Evolutionary conservation across 768 basidiomycete genomes (phyloP), one percentile per base, ranked within the genome.

Genomic region (Lentinula edodes): DNA sequence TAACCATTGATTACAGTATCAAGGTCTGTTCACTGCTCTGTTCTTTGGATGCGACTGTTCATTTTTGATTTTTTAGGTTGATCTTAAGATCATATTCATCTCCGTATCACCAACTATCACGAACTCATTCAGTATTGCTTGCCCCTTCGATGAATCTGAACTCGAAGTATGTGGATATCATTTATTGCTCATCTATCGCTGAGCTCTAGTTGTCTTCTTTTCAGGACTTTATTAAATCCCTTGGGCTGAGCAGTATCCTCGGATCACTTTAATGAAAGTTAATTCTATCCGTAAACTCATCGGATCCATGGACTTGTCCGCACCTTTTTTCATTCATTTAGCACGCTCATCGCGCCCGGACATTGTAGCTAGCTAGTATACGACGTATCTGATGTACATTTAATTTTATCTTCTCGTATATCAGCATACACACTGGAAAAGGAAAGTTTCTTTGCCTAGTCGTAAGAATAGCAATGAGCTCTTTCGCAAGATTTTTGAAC

Each of bases 21-120:
- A 86, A 80, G 61, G 90, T 86, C 58, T 64, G 83, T 71, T 10
- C 46, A 41, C n/a, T 28, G 59, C 15, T 57, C 64, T 51, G 35
- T 39, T 41, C 32, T 42, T 48, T 23, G 53, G 15, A 32, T 43
- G 23, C 18, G 28, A 28, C 5, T 13, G 53, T 36, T 48, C 45
- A 59, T 60, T 6, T 20, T 13, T 32, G 35, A 43, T 2, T 61
- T 61, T 3, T 62, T 61, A 91, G 89, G 72, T 91, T 60, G 83
- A 76, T n/a, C 71, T 93, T 59, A 79, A 80, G 39, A 78, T 91
- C 15, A 66, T 90, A n/a, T 72, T 86, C 59, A 76, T 91, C 48
- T 83, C 84, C 0, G 77, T 92, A 46, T 84, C 83, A 15, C 91
- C 89, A 10, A 80, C 82, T 2, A 77, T 93, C 68, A 82, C 78